Percentiles rank a stretch among this genome's conserved stretches.
phyloP scores from a whole-genome alignment of 208 protist genomes.

The Crithidia brevicula region DNA sequence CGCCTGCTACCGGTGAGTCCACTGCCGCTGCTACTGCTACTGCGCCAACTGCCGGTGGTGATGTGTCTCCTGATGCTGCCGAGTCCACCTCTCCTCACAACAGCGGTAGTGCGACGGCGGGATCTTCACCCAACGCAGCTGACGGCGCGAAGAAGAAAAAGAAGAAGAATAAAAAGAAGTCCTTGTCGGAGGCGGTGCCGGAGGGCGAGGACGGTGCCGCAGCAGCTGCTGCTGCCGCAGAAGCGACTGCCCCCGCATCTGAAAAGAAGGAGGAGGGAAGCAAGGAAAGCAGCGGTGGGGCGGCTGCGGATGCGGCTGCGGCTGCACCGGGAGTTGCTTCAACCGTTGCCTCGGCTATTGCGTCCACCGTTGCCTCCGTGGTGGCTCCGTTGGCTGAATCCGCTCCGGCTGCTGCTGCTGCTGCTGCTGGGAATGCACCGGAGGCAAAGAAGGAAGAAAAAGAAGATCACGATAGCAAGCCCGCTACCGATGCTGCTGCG shows the following conservation, averaged over 20 bases:
- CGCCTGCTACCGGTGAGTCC: not conserved
- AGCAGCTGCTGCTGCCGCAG: not conserved
- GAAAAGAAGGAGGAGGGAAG: too few species aligned
- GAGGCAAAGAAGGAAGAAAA: not conserved
- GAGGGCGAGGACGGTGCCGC: not conserved
- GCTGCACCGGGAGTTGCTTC: too few species aligned
- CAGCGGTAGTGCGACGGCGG: slow-evolving; percentile 5
- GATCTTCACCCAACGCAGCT: slow-evolving; percentile 2
- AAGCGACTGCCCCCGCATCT: too few species aligned
- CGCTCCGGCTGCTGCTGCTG: not conserved
- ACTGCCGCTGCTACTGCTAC: not conserved
- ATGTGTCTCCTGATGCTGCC: too few species aligned
- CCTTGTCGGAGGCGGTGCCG: slow-evolving; percentile 1
- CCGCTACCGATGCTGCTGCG: slow-evolving; percentile 1
- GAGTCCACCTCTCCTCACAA: not conserved
- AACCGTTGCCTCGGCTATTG: too few species aligned
- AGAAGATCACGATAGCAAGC: slow-evolving; percentile 1
- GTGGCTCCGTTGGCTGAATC: not conserved
- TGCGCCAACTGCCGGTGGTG: not conserved
- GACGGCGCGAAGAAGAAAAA: slow-evolving; percentile 19
- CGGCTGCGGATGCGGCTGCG: too few species aligned
- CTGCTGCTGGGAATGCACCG: not conserved
- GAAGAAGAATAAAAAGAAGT: slow-evolving; percentile 23
- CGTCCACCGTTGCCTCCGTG: too few species aligned
- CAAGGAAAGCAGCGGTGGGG: too few species aligned